A percentile compares a stretch with the other conserved stretches of the same genome.
These are phyloP conservation scores for Geosmithia putterillii DNA, from an alignment of 2,329 filamentous ascomycete genomes.

Conservation along the genomic window DNA sequence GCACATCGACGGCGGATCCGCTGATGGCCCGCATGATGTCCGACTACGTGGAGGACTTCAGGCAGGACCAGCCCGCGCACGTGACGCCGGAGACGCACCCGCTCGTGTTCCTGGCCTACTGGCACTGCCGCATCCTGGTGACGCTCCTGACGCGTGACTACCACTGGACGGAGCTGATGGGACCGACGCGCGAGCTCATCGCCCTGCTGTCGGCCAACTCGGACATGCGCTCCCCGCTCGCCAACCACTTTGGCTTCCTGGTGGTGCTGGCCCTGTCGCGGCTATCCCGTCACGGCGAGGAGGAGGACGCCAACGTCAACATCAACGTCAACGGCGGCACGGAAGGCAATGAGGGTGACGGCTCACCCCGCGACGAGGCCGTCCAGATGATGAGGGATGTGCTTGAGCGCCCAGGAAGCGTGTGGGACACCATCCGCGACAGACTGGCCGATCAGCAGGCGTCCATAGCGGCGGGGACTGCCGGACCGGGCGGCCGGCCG, in stretches of 20 bases:
- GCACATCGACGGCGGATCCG: constrained; percentile 18
- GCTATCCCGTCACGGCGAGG: constrained; percentile 40
- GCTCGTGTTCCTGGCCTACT: constrained; percentile 54
- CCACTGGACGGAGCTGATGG: constrained; percentile 44
- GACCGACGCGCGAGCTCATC: constrained; percentile 45
- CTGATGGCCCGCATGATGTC: constrained; percentile 19
- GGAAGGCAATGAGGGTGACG: no score
- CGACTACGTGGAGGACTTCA: constrained; percentile 45
- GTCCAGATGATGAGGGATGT: constrained; percentile 41
- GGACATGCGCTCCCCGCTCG: constrained; percentile 47
- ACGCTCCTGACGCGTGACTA: constrained; percentile 46
- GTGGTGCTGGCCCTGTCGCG: constrained; percentile 48
- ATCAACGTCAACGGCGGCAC: no score
- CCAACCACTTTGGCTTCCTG: constrained; percentile 53
- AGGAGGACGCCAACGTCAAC: no score
- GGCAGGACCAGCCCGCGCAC: constrained; percentile 47
- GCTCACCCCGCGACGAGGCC: constrained; percentile 41
- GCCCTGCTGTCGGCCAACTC: constrained; percentile 43
- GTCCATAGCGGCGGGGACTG: not conserved
- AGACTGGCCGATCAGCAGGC: constrained; percentile 19
- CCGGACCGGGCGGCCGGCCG: constrained; percentile 14
- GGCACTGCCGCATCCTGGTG: constrained; percentile 54
- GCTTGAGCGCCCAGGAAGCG: constrained; percentile 35
- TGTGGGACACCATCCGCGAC: constrained; percentile 46
- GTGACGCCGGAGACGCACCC: constrained; percentile 39